Conservation (phyloP, 2,329 filamentous ascomycete genomes). For the Colletotrichum gloeosporioides region DNA sequence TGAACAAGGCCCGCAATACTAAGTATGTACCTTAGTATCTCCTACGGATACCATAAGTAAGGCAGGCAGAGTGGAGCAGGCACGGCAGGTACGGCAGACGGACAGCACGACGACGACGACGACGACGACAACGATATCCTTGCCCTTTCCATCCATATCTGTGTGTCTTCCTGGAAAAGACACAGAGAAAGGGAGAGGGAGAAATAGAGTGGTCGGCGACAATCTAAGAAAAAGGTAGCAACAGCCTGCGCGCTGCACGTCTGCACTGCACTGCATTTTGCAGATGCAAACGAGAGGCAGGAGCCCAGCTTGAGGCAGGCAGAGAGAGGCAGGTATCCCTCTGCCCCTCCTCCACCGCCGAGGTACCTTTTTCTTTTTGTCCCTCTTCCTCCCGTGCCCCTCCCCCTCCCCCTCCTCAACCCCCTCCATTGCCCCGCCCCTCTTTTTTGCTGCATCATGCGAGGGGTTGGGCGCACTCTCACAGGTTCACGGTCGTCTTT, state of each 20-base stretch:
- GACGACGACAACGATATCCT: not conserved
- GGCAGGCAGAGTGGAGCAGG: not conserved
- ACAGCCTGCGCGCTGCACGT: not conserved
- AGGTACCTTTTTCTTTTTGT: not conserved
- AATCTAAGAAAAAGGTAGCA: not conserved
- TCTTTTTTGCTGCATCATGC: constrained; percentile 10
- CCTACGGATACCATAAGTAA: not conserved
- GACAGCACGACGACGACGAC: not conserved
- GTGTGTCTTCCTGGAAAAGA: not conserved
- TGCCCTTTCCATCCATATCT: not conserved
- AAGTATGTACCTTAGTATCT: not conserved
- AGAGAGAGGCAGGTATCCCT: not conserved
- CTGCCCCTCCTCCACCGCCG: not conserved
- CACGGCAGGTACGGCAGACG: not conserved
- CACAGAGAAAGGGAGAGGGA: not conserved
- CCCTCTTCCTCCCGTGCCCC: not conserved
- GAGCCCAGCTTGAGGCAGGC: not conserved
- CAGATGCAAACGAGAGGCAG: not conserved
- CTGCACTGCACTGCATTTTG: not conserved
- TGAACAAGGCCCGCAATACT: not conserved
- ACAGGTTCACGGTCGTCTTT: not conserved
- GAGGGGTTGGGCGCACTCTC: constrained; percentile 15
- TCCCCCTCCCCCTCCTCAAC: not conserved
- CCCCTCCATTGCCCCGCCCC: constrained; percentile 10
- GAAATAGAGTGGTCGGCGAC: not conserved